Conservation (phyloP, 2,329 filamentous ascomycete genomes). For the Didymella glomerata region DNA sequence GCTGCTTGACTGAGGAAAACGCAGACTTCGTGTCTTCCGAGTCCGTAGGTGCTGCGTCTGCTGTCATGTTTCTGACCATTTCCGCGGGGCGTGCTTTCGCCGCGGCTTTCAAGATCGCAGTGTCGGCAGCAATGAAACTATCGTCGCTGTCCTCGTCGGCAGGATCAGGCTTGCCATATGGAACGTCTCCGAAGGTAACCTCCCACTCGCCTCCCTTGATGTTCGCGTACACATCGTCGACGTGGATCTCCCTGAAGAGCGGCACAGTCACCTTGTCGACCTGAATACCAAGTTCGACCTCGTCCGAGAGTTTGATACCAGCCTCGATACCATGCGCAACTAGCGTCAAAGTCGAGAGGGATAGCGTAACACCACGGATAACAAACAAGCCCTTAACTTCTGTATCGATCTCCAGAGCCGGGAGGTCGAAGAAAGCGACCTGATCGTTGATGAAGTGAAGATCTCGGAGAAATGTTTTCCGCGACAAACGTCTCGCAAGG, state of each 20-base stretch:
- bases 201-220: slow-evolving; percentile 62
- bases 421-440: slow-evolving; percentile 59
- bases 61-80: slow-evolving; percentile 51
- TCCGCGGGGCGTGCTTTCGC: slow-evolving; percentile 27
- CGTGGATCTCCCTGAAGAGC: slow-evolving; percentile 60
- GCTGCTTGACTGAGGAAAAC: slow-evolving; percentile 52
- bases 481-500: slow-evolving; percentile 49
- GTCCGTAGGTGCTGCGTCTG: slow-evolving; percentile 47
- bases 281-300: slow-evolving; percentile 63
- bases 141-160: slow-evolving; percentile 49
- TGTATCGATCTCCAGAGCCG: slow-evolving; percentile 64
- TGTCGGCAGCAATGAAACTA: slow-evolving; percentile 56
- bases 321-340: slow-evolving; percentile 63
- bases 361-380: slow-evolving; percentile 62
- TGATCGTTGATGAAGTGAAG: slow-evolving; percentile 62
- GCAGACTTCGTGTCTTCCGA: slow-evolving; percentile 44
- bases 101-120: slow-evolving; percentile 58
- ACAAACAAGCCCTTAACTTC: slow-evolving; percentile 63
- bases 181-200: slow-evolving; percentile 57
- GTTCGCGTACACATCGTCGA: slow-evolving; percentile 64
- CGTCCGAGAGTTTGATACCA: slow-evolving; percentile 61
- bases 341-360: slow-evolving; percentile 59
- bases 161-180: slow-evolving; percentile 38
- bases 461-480: slow-evolving; percentile 50
- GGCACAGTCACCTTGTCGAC: slow-evolving; percentile 59